Evolutionary conservation across 352 stramenopile genomes (phyloP).

Genomic region (Phytopythium montanum): DNA sequence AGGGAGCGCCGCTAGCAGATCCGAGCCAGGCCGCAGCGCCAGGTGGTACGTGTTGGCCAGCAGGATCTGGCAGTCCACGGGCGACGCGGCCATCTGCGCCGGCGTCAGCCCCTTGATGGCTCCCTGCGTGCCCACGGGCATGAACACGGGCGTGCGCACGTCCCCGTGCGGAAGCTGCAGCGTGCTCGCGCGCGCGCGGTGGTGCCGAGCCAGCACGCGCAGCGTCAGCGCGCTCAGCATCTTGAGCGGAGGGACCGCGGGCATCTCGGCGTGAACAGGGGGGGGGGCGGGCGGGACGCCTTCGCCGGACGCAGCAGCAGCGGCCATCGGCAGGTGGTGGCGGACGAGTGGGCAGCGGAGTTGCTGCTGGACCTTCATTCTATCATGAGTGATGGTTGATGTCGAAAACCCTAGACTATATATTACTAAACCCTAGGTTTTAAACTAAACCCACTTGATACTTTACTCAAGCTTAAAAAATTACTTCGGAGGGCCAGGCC

Average conservation of each 20-base stretch:
- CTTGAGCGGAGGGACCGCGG: slow-evolving; percentile 15
- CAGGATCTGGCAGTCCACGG: slow-evolving; percentile 90
- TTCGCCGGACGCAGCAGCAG: neutral
- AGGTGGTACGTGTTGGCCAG: slow-evolving; percentile 98
- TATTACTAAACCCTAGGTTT: too few species aligned
- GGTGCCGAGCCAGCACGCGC: slow-evolving; percentile 37
- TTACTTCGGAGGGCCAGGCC: too few species aligned
- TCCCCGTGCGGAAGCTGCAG: slow-evolving; percentile 82
- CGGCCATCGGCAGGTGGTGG: neutral
- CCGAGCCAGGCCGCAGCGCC: slow-evolving; percentile 90
- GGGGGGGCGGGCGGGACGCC: too few species aligned
- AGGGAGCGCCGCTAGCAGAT: slow-evolving; percentile 64
- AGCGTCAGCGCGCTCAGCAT: slow-evolving; percentile 50
- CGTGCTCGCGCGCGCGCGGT: slow-evolving; percentile 65
- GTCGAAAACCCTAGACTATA: too few species aligned
- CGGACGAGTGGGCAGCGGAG: neutral
- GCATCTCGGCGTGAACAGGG: neutral
- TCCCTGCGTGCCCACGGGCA: slow-evolving; percentile 97
- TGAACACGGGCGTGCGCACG: slow-evolving; percentile 94
- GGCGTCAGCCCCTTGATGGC: slow-evolving; percentile 94
- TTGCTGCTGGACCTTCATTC: too few species aligned
- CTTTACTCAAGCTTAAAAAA: too few species aligned
- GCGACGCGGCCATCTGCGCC: slow-evolving; percentile 61
- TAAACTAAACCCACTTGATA: too few species aligned
- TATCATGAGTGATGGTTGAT: too few species aligned